These are phyloP conservation scores for Schizophyllum amplum DNA, from an alignment of 1,284 basidiomycete species.

Conservation along the genomic window DNA sequence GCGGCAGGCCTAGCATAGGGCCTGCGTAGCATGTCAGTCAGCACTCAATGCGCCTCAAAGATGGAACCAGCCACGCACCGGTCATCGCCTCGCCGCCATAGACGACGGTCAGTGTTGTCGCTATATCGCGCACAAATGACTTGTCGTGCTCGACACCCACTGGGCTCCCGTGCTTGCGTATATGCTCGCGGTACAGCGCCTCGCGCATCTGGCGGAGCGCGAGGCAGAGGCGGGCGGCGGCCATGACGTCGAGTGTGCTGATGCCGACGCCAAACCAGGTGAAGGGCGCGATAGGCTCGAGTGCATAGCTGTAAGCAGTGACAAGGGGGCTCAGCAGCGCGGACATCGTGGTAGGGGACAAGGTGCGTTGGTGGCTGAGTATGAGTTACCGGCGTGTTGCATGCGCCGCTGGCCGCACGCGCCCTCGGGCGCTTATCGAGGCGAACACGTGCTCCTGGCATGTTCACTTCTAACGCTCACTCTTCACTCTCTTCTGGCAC, in stretches of 20 bases:
- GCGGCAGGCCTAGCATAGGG: constrained; percentile 52
- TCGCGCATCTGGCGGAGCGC: constrained; percentile 61
- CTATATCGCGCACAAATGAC: constrained; percentile 49
- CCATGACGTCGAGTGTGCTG: constrained; percentile 56
- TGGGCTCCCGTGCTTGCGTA: constrained; percentile 22
- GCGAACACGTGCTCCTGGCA: too few relatives aligned
- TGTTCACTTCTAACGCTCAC: too few relatives aligned
- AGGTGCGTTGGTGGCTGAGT: background rate
- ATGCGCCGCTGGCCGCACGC: background rate
- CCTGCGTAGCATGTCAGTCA: constrained; percentile 27
- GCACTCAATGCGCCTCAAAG: background rate
- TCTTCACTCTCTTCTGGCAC: too few relatives aligned
- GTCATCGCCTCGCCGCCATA: constrained; percentile 66
- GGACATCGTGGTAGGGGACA: constrained; percentile 13
- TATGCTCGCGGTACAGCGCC: constrained; percentile 33
- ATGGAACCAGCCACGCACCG: constrained; percentile 30
- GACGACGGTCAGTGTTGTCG: constrained; percentile 55
- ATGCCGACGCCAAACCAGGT: constrained; percentile 56
- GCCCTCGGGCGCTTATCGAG: background rate
- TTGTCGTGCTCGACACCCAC: constrained; percentile 29
- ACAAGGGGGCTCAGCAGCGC: constrained; percentile 35
- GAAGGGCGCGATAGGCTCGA: constrained; percentile 59
- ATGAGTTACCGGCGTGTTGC: background rate
- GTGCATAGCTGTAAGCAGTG: constrained; percentile 40
- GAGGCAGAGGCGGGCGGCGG: constrained; percentile 58